Base-by-base conservation (phyloP, 2,329 filamentous ascomycete species). In the Fusarium mexicanum region DNA sequence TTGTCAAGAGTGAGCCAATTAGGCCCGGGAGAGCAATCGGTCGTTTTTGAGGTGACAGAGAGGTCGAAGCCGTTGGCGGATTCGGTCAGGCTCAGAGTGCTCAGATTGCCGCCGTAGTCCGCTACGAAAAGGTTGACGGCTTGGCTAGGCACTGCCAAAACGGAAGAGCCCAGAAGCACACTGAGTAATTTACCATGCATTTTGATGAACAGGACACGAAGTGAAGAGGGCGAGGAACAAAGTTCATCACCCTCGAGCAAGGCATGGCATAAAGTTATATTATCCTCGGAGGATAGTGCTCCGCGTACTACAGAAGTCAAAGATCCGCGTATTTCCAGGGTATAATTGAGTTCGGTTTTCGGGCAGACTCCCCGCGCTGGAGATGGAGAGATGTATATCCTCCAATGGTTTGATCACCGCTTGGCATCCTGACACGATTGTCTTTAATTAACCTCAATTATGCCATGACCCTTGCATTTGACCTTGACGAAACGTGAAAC, bases 121-220 rank as follows among this genome's bases (percentile, higher is more conserved):
- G 76, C 76, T 12, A 72, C 74, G 29, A 77, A 78, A 11, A 78
- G 62, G 3, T 67, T 76, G 4, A 67, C 67, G 24, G 76, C 75
- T n/a, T 61, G 65, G 31, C 57, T 38, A 6, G 50, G 57, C 5
- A 33, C 47, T 6, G 66, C 40, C 16, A 71, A 53, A 12, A 59
- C 53, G 20, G 76, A 69, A 6, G 65, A 62, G 11, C 62, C 48
- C 0, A 74, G 24, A 13, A 75, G 35, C 18, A 59, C n/a, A 11
- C 55, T 55, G 13, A 72, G 50, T 29, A 41, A 20, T 22, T 46
- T 57, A 37, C 26, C 33, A 22, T 60, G 61, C 68, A 71, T 71
- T 20, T 17, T 61, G 8, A 38, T 7, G 8, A 41, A 40, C 22
- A 11, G 3, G 6, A 31, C 26, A 17, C 12, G 14, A 29, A 16